Conservation (phyloP, 1,284 basidiomycete genomes). For the Trametes sp. region DNA sequence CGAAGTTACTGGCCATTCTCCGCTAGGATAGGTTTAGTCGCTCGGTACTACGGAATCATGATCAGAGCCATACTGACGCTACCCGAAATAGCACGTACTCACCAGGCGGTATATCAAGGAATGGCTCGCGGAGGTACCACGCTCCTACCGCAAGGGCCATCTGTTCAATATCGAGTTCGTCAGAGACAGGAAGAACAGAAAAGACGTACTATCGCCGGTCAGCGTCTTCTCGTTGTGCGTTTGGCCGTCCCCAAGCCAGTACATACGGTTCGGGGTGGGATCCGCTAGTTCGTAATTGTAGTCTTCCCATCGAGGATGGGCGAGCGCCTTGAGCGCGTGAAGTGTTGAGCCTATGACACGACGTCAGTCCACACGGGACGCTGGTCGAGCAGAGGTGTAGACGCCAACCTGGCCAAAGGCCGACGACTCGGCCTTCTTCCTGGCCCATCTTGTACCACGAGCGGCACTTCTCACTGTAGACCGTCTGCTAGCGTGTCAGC, state of each 20-base stretch:
- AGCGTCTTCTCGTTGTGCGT: constrained; percentile 53
- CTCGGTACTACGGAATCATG: not conserved
- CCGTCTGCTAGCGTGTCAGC: constrained; percentile 49
- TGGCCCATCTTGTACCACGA: constrained; percentile 74
- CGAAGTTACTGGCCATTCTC: no score
- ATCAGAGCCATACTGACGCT: not conserved
- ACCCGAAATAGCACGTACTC: not conserved
- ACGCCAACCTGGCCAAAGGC: constrained; percentile 63
- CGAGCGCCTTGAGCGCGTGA: constrained; percentile 57
- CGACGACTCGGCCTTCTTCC: constrained; percentile 62
- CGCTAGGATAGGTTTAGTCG: no score
- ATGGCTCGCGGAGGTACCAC: constrained; percentile 54
- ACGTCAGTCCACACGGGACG: not conserved
- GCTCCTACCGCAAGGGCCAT: constrained; percentile 44
- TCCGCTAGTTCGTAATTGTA: constrained; percentile 61
- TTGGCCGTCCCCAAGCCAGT: constrained; percentile 67
- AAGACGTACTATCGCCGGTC: constrained; percentile 53
- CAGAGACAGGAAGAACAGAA: not conserved
- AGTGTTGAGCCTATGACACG: constrained; percentile 55
- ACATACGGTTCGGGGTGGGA: constrained; percentile 54
- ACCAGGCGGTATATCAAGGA: constrained; percentile 42
- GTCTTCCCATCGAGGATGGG: constrained; percentile 71
- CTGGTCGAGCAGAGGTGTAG: not conserved
- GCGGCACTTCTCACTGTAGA: constrained; percentile 63
- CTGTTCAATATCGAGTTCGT: not conserved